These are phyloP conservation scores for Lyophyllum semitale DNA, from an alignment of 768 basidiomycete genomes.

Conservation along the genomic window DNA sequence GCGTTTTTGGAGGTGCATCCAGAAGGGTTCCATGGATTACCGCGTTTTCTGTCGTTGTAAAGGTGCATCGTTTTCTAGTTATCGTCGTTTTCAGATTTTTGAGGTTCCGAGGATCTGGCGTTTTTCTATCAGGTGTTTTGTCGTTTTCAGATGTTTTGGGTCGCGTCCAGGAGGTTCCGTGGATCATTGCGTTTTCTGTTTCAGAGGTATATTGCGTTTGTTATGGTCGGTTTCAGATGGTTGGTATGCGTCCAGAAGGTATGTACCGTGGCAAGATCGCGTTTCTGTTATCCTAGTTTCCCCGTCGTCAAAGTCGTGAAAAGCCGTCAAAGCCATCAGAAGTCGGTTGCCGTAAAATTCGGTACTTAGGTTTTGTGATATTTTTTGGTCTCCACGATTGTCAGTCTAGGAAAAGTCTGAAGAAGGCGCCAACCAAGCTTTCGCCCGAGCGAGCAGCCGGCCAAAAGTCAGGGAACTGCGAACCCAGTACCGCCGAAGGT, in stretches of 20 bases:
- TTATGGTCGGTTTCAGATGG: no score
- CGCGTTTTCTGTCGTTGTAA: no score
- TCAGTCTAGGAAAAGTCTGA: neutral
- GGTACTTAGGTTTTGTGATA: neutral
- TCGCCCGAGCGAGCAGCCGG: neutral
- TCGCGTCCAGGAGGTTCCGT: no score
- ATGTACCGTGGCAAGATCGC: neutral
- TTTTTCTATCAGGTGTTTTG: no score
- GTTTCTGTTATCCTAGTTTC: neutral
- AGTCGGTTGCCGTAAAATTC: no score
- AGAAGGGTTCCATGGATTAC: neutral
- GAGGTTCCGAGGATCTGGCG: no score
- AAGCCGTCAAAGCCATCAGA: neutral
- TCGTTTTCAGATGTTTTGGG: no score
- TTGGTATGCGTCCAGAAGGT: no score
- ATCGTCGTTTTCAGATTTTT: no score
- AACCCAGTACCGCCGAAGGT: neutral
- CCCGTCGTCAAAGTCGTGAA: neutral
- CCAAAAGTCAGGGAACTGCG: neutral
- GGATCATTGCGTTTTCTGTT: no score
- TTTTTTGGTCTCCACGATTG: neutral
- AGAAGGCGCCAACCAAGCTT: neutral
- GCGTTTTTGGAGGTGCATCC: neutral
- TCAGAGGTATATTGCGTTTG: no score
- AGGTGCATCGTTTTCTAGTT: no score